These are phyloP conservation scores for Coemansia sp. DNA, from an alignment of 192 early-diverging fungal species.

Conservation along the genomic window DNA sequence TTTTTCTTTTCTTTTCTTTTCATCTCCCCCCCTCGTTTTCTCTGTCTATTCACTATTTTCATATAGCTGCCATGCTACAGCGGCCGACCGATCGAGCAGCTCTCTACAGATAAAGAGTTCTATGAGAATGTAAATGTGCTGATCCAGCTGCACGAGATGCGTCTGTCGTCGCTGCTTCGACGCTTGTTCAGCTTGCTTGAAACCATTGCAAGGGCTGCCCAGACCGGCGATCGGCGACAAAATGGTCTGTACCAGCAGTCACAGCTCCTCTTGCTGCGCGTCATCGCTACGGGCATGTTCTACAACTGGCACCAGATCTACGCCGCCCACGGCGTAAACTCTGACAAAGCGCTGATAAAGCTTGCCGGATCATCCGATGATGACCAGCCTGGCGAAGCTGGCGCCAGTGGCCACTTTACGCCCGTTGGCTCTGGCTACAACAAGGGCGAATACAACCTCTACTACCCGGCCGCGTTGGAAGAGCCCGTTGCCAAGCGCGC, in stretches of 20 bases:
- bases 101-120: conserved; percentile 77
- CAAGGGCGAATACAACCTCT: conserved; percentile 36
- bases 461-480: conserved; percentile 47
- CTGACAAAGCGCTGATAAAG: conserved; percentile 34
- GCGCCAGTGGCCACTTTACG: conserved; percentile 23
- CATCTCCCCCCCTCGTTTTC: too few species aligned
- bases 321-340: conserved; percentile 40
- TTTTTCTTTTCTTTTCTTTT: background rate
- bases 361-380: conserved; percentile 12
- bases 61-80: conserved; percentile 74
- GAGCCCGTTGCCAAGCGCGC: conserved; percentile 56
- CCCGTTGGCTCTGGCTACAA: conserved; percentile 30
- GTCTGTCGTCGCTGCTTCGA: conserved; percentile 66
- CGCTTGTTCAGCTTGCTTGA: conserved; percentile 72
- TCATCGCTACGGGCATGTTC: conserved; percentile 83
- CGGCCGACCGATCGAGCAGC: conserved; percentile 59
- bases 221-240: conserved; percentile 28
- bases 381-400: conserved; percentile 22
- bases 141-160: conserved; percentile 74
- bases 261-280: conserved; percentile 78
- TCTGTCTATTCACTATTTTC: background rate
- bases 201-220: conserved; percentile 63
- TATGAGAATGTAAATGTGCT: conserved; percentile 74
- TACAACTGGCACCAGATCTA: conserved; percentile 78
- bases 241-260: conserved; percentile 73